phyloP scores from a whole-genome alignment of 1,284 basidiomycete species.

The Naganishia liquefaciens region DNA sequence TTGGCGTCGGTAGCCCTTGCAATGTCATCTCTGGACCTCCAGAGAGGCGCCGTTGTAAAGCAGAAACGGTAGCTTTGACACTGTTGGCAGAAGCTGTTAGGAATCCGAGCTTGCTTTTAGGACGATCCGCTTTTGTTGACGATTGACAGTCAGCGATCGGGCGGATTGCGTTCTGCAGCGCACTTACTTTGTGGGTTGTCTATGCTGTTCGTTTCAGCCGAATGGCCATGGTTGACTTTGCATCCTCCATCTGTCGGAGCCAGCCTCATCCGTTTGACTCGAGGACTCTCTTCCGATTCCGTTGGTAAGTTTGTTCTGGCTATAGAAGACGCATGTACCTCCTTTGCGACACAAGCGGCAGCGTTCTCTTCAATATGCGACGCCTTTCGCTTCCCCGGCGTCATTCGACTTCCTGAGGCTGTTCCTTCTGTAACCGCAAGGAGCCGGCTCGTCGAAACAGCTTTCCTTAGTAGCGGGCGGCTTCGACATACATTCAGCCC shows the following conservation, averaged over 20 bases:
- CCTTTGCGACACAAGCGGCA: background rate
- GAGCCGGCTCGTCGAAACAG: background rate
- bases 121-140: background rate
- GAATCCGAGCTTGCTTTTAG: slow-evolving; percentile 15
- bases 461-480: background rate
- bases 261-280: slow-evolving; percentile 30
- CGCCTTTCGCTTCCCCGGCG: slow-evolving; percentile 16
- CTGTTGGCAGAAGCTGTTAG: slow-evolving; percentile 18
- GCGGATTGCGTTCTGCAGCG: too few species aligned
- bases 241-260: background rate
- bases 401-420: background rate
- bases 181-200: too few species aligned
- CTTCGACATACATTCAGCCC: slow-evolving; percentile 1
- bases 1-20: background rate
- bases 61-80: slow-evolving; percentile 16
- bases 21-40: background rate
- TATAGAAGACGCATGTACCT: background rate
- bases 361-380: slow-evolving; percentile 1
- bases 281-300: slow-evolving; percentile 18
- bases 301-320: background rate
- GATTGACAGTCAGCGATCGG: too few species aligned
- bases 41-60: slow-evolving; percentile 4
- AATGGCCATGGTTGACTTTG: too few species aligned
- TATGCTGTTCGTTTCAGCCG: too few species aligned
- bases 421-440: background rate